phyloP scores from a whole-genome alignment of 371 early-diverging fungal species.

The Mucor circinelloides region DNA sequence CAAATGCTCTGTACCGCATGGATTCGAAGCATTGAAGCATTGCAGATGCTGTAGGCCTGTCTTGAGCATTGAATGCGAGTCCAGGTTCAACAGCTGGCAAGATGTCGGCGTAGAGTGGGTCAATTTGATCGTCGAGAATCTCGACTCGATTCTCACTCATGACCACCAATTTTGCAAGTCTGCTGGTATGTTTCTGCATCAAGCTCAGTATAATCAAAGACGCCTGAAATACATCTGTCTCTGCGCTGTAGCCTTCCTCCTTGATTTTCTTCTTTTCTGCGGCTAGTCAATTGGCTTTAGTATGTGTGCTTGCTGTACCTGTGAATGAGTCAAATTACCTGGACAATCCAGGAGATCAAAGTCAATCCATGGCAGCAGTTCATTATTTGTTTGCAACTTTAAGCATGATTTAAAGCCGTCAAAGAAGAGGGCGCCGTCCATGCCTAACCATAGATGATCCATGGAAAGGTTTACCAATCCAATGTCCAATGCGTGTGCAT shows the following conservation, averaged over 20 bases:
- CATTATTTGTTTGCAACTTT: background rate
- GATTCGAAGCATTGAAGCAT: background rate
- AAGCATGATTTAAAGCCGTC: constrained; percentile 9
- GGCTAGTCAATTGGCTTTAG: background rate
- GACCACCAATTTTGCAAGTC: background rate
- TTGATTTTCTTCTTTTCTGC: background rate
- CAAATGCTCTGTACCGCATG: background rate
- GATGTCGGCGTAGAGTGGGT: background rate
- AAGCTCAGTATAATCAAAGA: background rate
- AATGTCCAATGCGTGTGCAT: constrained; percentile 13
- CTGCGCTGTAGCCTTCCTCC: background rate
- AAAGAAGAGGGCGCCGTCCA: constrained; percentile 11
- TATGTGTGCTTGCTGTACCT: background rate
- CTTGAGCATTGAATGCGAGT: background rate
- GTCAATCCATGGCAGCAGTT: constrained; percentile 3
- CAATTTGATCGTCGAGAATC: background rate
- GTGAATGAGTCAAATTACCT: background rate
- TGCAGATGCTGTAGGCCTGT: background rate
- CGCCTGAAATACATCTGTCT: background rate
- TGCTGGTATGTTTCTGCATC: background rate
- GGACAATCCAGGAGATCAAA: background rate
- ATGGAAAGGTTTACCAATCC: constrained; percentile 2
- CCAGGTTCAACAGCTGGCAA: background rate
- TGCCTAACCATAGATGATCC: constrained; percentile 1
- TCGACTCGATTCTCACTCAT: background rate